A percentile compares a stretch with the other conserved stretches of the same genome.
phyloP scores from a whole-genome alignment of 2,329 filamentous ascomycete species.

The Aphanocladium album region DNA sequence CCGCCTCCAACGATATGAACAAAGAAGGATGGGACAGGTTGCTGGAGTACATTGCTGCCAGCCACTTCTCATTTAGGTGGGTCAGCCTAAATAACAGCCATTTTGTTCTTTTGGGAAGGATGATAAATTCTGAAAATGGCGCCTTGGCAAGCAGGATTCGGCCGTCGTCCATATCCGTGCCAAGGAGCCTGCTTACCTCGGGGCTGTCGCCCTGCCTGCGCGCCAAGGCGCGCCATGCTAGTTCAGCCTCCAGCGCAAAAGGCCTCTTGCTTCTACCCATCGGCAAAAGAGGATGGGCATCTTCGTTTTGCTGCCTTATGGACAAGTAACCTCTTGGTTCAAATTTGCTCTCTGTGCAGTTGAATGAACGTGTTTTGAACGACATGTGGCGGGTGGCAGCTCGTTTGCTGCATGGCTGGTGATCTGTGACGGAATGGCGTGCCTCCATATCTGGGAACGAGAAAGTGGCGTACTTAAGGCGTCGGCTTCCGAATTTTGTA shows the following conservation, averaged over 20 bases:
- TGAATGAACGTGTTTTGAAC: no score
- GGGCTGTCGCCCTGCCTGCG: background rate
- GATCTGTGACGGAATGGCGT: no score
- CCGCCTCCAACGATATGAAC: background rate
- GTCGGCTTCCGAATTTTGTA: background rate
- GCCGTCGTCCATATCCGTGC: background rate
- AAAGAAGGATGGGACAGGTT: background rate
- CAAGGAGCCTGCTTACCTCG: background rate
- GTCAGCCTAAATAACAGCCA: background rate
- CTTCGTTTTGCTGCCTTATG: no score
- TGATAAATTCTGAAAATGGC: background rate
- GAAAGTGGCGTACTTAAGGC: background rate
- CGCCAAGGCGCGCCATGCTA: background rate
- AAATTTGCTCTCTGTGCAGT: no score
- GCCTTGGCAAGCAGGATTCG: conserved; percentile 6
- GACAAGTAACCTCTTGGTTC: no score
- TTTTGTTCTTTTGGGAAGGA: background rate
- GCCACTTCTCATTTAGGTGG: background rate
- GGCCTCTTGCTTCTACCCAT: background rate
- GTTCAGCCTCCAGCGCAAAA: background rate
- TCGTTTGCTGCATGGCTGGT: no score
- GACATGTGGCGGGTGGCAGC: no score
- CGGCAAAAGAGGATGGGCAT: no score
- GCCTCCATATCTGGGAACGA: no score
- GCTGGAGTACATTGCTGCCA: background rate